These are phyloP conservation scores for Dothistroma septosporum DNA, from an alignment of 2,329 filamentous ascomycete species.

Conservation along the genomic window DNA sequence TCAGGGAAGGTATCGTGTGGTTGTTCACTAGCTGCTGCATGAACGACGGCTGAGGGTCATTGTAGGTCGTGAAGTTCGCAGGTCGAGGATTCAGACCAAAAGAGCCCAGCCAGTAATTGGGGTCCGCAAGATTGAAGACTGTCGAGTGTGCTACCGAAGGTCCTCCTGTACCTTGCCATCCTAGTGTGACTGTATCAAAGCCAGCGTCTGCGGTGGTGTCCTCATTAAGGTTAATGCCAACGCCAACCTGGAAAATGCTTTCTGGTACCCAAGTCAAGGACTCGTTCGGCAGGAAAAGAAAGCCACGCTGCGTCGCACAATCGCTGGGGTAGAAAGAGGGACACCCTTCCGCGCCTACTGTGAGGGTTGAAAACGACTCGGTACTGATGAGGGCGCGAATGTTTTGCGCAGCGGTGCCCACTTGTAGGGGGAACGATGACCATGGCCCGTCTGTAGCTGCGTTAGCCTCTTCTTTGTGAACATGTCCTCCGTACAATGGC, in stretches of 20 bases:
- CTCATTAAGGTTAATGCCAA: slow-evolving; percentile 52
- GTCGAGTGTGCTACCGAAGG: slow-evolving; percentile 30
- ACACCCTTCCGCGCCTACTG: slow-evolving; percentile 30
- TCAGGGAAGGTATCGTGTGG: slow-evolving; percentile 34
- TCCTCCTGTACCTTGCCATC: slow-evolving; percentile 34
- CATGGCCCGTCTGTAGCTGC: slow-evolving; percentile 32
- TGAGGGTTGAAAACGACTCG: slow-evolving; percentile 29
- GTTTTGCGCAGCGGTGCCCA: slow-evolving; percentile 33
- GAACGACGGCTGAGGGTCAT: slow-evolving; percentile 35
- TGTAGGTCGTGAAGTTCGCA: slow-evolving; percentile 36
- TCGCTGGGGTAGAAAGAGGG: slow-evolving; percentile 25
- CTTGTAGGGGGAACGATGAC: slow-evolving; percentile 37
- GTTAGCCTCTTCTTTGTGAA: neutral
- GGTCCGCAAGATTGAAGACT: slow-evolving; percentile 27
- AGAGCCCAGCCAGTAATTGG: slow-evolving; percentile 33
- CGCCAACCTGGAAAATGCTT: slow-evolving; percentile 58
- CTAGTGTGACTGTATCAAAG: slow-evolving; percentile 34
- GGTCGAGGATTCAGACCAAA: slow-evolving; percentile 36
- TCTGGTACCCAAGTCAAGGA: slow-evolving; percentile 59
- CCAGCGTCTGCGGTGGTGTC: slow-evolving; percentile 30
- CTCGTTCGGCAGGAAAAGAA: slow-evolving; percentile 47
- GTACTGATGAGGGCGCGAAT: slow-evolving; percentile 35
- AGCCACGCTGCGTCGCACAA: slow-evolving; percentile 32
- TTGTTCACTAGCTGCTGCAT: slow-evolving; percentile 32
- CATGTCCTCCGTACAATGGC: neutral